Percentiles rank a stretch among this genome's conserved stretches.
These are phyloP conservation scores for Myochromella boudieri DNA, from an alignment of 768 basidiomycete species.

Conservation along the genomic window DNA sequence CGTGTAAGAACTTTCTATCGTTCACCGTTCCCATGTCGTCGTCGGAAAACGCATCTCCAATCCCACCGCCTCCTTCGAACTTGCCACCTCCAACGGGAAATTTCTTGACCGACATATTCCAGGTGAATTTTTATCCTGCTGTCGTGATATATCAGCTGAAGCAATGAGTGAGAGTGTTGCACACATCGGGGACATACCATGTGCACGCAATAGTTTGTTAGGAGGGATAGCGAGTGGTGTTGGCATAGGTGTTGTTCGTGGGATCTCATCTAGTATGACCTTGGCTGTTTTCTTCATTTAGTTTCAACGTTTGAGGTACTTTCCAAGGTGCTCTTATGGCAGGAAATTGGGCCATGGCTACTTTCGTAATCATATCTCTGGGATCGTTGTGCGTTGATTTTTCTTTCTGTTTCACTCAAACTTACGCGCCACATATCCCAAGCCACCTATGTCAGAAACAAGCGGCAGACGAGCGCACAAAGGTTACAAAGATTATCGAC, in stretches of 20 bases:
- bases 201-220: conserved; percentile 72
- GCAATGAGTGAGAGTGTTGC: conserved; percentile 44
- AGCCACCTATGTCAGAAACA: conserved; percentile 69
- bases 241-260: conserved; percentile 75
- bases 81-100: conserved; percentile 39
- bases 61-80: conserved; percentile 32
- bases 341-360: conserved; percentile 78
- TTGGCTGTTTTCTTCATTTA: not conserved
- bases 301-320: not conserved
- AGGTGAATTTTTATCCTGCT: conserved; percentile 21
- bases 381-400: conserved; percentile 61
- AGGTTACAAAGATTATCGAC: conserved; percentile 58
- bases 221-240: conserved; percentile 79
- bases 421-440: conserved; percentile 7
- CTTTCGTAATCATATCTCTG: conserved; percentile 65
- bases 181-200: conserved; percentile 70
- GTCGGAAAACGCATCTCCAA: conserved; percentile 11
- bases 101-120: conserved; percentile 32
- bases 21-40: conserved; percentile 9
- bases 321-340: conserved; percentile 59
- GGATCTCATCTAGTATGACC: conserved; percentile 59
- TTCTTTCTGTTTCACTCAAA: conserved; percentile 5
- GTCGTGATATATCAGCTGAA: not conserved
- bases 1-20: not conserved
- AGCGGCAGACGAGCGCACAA: conserved; percentile 51